Evolutionary conservation across 331 rosid species (phyloP), one percentile per base, ranked within the genome.

Genomic region (Malus hybrid): DNA sequence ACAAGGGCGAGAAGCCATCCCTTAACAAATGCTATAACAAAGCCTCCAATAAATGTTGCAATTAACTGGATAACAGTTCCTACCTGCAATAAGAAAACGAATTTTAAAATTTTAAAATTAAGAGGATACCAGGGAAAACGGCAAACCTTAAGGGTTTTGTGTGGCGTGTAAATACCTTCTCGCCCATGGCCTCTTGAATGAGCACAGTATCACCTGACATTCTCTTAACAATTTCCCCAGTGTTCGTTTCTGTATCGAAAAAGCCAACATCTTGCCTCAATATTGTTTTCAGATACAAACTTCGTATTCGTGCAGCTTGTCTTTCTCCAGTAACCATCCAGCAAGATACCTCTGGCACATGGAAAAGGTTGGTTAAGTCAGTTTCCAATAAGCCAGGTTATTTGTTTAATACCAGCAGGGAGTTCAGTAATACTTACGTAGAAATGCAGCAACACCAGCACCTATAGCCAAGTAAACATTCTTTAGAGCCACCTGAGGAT

Each of bases 151-250:
- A 65, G 74, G 72, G 2, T 42, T 80, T 31, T 7, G 6, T 18
- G 75, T n/a, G 70, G 36, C 70, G 62, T 11, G 15, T 69, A 24
- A 10, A 20, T 88, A 93, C 98, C 96, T 93, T 93, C 80, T 91
- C 96, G 3, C 97, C 98, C 94, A 88, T 83, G 68, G 98, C 98
- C 54, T 88, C 96, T 88, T 91, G 96, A 73, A 93, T 91, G 70
- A 89, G 93, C 72, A 93, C 91, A 10, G 98, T 89, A 46, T 89
- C 96, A n/a, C 97, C 97, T 14, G 97, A 88, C 98, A 93, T 93
- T 73, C 97, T 88, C 62, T 84, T 93, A 50, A 93, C 75, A 72
- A 93, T 88, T 81, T 90, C 96, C 22, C 97, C 98, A 0, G 97
- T 85, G 48, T 73, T 90, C 3, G 93, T 83, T 82, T 93, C 91